Evolutionary conservation across 2,329 filamentous ascomycete genomes (phyloP).

Genomic region (Colletotrichum simmondsii): DNA sequence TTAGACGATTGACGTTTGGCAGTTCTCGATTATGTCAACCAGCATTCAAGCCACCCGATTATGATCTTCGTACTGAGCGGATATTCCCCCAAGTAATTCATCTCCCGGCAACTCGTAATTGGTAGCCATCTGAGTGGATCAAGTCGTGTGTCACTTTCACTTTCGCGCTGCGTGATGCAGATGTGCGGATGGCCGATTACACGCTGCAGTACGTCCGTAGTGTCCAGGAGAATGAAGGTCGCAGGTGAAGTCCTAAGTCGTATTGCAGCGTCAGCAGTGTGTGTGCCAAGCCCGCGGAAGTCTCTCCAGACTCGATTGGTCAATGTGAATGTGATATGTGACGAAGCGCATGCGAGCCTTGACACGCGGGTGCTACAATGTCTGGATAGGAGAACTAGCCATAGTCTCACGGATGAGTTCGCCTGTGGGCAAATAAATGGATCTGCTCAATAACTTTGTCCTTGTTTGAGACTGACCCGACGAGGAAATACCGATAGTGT

Average conservation of each 20-base stretch:
- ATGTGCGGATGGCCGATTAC: conserved; percentile 6
- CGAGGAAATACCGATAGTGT: neutral
- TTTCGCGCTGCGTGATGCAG: neutral
- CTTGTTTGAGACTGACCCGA: neutral
- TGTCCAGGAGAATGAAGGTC: neutral
- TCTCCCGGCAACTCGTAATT: neutral
- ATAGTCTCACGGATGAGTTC: neutral
- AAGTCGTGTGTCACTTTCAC: conserved; percentile 9
- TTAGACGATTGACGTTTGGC: neutral
- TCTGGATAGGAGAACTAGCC: neutral
- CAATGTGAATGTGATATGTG: conserved; percentile 12
- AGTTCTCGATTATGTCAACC: neutral
- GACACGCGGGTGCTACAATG: conserved; percentile 5
- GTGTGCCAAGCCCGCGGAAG: conserved; percentile 30
- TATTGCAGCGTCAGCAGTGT: conserved; percentile 4
- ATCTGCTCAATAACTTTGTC: neutral
- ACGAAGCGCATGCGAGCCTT: conserved; percentile 10
- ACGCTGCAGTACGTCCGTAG: conserved; percentile 13
- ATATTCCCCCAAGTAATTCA: neutral
- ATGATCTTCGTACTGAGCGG: neutral
- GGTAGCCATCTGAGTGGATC: neutral
- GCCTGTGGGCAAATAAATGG: neutral
- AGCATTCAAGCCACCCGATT: neutral
- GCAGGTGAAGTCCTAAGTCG: conserved; percentile 1
- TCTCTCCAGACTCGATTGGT: conserved; percentile 14